phyloP scores from a whole-genome alignment of 345 rosid species.

The thale cress (Arabidopsis thaliana) region DNA sequence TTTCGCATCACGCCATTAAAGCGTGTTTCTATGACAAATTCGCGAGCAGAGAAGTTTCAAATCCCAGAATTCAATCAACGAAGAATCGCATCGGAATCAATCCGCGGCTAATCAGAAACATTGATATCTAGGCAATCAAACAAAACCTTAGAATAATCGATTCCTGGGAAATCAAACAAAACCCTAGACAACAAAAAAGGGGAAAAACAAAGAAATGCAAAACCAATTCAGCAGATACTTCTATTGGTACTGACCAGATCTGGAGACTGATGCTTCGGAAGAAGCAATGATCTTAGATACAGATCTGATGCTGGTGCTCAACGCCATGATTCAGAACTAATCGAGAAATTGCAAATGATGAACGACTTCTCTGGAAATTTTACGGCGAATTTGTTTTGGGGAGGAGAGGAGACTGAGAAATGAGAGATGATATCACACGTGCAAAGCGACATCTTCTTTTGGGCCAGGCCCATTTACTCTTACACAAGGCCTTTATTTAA shows the following conservation, averaged over 20 bases:
- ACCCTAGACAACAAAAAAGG: constrained; percentile 6
- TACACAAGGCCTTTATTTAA: neutral
- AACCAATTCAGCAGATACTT: neutral
- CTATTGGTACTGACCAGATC: constrained; percentile 54
- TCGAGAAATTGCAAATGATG: constrained; percentile 23
- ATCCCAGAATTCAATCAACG: neutral
- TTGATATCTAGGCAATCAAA: neutral
- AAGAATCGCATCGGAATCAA: neutral
- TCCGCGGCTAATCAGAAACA: neutral
- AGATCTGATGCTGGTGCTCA: constrained; percentile 72
- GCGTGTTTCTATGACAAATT: neutral
- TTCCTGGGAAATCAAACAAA: constrained; percentile 23
- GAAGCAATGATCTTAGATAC: constrained; percentile 67
- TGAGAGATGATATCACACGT: neutral
- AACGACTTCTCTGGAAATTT: neutral
- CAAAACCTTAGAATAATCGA: constrained; percentile 15
- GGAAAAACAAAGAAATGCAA: neutral
- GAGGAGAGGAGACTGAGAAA: neutral
- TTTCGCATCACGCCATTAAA: neutral
- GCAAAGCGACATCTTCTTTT: neutral
- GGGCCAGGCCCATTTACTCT: constrained; percentile 33
- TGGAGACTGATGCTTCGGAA: constrained; percentile 58
- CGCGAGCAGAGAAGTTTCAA: neutral
- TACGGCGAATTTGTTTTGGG: constrained; percentile 24
- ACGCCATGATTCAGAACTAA: constrained; percentile 56